Evolutionary conservation across 306 rosid genomes (phyloP).

Genomic region (Ceratonia siliqua): DNA sequence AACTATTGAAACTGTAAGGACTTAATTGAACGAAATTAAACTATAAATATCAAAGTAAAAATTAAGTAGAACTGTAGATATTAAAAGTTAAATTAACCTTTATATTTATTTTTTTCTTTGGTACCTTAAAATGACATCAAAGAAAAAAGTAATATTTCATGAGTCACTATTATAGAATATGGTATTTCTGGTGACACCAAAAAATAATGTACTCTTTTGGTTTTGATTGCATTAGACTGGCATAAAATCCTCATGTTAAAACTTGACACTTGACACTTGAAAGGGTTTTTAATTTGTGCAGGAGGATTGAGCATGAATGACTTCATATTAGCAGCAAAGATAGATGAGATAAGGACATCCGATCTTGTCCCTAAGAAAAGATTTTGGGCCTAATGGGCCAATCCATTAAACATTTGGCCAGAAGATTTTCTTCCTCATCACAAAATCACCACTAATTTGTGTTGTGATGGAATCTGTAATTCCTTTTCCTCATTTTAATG

Average conservation of each 20-base stretch:
- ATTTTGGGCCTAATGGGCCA: slow-evolving; percentile 69
- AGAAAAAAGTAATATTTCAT: too few species aligned
- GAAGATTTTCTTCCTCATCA: neutral
- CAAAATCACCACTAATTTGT: slow-evolving; percentile 22
- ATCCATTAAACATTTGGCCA: slow-evolving; percentile 15
- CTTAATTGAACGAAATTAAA: too few species aligned
- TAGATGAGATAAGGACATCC: slow-evolving; percentile 75
- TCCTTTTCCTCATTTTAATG: neutral
- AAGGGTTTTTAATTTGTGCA: slow-evolving; percentile 48
- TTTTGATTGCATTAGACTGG: too few species aligned
- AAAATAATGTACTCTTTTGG: too few species aligned
- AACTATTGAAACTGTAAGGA: too few species aligned
- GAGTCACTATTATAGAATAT: too few species aligned
- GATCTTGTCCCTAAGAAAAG: slow-evolving; percentile 87
- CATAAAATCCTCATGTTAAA: neutral
- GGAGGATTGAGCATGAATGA: slow-evolving; percentile 96
- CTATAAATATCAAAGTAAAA: too few species aligned
- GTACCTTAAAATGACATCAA: too few species aligned
- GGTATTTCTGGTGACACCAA: too few species aligned
- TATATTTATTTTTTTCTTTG: too few species aligned
- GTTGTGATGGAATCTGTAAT: slow-evolving; percentile 17
- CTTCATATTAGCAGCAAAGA: slow-evolving; percentile 83
- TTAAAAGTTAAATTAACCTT: too few species aligned
- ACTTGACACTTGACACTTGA: slow-evolving; percentile 27
- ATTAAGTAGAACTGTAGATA: too few species aligned